These are phyloP conservation scores for Phlyctochytrium arcticum DNA, from an alignment of 192 early-diverging fungal species.

Conservation along the genomic window DNA sequence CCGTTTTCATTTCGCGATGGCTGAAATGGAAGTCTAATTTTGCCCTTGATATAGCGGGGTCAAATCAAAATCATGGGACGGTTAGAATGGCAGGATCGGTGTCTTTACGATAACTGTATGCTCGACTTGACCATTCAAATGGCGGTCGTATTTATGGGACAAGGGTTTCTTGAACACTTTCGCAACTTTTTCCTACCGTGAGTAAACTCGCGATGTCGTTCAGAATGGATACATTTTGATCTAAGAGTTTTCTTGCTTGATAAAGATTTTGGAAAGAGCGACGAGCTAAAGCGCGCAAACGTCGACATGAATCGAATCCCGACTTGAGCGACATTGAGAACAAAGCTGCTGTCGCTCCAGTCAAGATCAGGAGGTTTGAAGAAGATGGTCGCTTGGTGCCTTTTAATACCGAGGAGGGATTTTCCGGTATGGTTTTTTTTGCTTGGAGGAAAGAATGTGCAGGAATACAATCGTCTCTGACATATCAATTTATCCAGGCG, in stretches of 20 bases:
- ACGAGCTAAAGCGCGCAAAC: not conserved
- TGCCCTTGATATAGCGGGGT: not conserved
- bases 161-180: conserved; percentile 45
- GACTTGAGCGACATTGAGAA: not conserved
- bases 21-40: not conserved
- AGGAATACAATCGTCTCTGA: too few species aligned
- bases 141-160: conserved; percentile 59
- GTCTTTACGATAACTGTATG: conserved; percentile 33
- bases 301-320: not conserved
- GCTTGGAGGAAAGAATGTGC: too few species aligned
- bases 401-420: not conserved
- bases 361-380: not conserved
- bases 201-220: conserved; percentile 1
- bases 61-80: not conserved
- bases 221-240: not conserved
- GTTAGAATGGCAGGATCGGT: conserved; percentile 3
- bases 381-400: not conserved
- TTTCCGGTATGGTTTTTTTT: not conserved
- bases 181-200: conserved; percentile 47
- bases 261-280: not conserved
- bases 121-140: conserved; percentile 54
- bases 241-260: not conserved
- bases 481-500: not conserved
- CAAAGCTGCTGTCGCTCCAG: not conserved
- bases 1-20: not conserved